These are phyloP conservation scores for Tetrahymena thermophila DNA, from an alignment of 73 alveolate species.

Conservation along the genomic window DNA sequence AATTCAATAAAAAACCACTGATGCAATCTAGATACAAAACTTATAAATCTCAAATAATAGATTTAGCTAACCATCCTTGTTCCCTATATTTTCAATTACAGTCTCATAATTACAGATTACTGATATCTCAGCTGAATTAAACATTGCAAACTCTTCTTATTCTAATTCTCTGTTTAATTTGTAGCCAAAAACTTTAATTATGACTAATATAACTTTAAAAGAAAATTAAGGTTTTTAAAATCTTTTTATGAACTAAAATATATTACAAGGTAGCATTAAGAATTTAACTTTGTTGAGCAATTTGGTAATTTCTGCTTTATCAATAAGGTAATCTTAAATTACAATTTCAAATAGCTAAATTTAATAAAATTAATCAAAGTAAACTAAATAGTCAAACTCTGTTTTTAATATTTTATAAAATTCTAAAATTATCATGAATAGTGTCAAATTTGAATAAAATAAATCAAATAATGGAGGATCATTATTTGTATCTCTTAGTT, in stretches of 20 bases:
- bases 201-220: too few relatives aligned
- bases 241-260: not conserved
- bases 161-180: not conserved
- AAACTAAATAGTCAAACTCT: not conserved
- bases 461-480: not conserved
- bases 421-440: not conserved
- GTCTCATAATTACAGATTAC: not conserved
- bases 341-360: not conserved
- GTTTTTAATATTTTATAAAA: not conserved
- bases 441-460: too few relatives aligned
- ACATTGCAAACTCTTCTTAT: not conserved
- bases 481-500: not conserved
- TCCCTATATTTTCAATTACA: not conserved
- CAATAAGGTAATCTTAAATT: not conserved
- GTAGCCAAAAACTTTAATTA: not conserved
- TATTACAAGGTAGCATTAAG: not conserved
- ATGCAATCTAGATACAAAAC: too few relatives aligned
- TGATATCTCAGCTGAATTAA: not conserved
- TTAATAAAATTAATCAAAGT: not conserved
- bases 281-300: not conserved
- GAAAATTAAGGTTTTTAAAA: not conserved
- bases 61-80: not conserved
- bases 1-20: not conserved
- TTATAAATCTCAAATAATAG: too few relatives aligned
- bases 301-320: not conserved